Base-by-base conservation (phyloP, 768 basidiomycete genomes). In the Podaxis rugospora region DNA sequence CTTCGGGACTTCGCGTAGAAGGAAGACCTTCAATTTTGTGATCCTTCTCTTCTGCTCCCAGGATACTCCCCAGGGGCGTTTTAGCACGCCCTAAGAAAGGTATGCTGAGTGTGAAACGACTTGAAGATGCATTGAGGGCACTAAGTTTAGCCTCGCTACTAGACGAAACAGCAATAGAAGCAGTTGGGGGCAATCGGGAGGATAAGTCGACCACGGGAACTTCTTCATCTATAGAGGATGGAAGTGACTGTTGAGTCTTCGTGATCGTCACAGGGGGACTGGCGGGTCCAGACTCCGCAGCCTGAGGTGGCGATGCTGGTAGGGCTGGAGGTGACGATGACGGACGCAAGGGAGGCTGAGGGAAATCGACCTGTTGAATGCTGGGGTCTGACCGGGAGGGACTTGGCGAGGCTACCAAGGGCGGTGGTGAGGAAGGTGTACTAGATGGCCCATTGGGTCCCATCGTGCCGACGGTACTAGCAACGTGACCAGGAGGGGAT, bases 61-160 rank as follows among this genome's bases (percentile, higher is more conserved):
- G 4, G 16, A 56, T 56, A 4, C 18, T 39, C 21, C 51, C 63
- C 42, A 62, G 40, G n/a, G 62, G 52, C 23, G 60, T 60, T 55
- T 63, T 67, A 14, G 63, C 35, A 46, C 66, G 27, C n/a, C 69
- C 67, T 25, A 68, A 55, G 27, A 70, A 61, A 18, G 69, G 68
- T 5, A 69, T 51, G 18, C 58, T 57, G 16, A 70, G 39, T 9
- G 57, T 56, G 42, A 68, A 68, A n/a, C 66, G 52, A 23, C 55
- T 57, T n/a, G 57, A 59, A 5, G 63, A 40, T 14, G 47, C 28
- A 40, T 55, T 55, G 18, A 59, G 57, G 5, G 47, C 21, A n/a
- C 32, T 23, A 16, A 37, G 32, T 9, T 37, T 50, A 49, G 23
- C 49, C 11, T 49, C 56, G 21, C 32, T 36, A 25, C 47, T 25